Evolutionary conservation across 495 filamentous ascomycete species (phyloP).

Genomic region (Neurospora sp.): DNA sequence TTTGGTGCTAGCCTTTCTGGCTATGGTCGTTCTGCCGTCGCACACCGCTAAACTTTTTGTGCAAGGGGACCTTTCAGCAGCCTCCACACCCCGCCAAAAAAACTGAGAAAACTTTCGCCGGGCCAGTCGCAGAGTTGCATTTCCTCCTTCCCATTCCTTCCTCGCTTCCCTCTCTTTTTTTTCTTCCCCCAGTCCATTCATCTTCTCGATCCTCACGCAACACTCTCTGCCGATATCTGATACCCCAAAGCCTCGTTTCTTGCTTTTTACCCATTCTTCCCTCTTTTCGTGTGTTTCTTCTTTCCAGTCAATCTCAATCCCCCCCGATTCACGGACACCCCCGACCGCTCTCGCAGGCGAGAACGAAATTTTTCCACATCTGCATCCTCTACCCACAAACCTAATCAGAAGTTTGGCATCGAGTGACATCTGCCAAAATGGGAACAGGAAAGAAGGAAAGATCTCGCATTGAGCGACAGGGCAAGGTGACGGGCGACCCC

Average conservation of each 20-base stretch:
- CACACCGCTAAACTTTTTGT: slow-evolving; percentile 17
- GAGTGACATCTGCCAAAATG: slow-evolving; percentile 43
- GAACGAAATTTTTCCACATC: not conserved
- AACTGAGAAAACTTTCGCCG: slow-evolving; percentile 1
- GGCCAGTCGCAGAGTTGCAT: not conserved
- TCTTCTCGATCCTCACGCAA: not conserved
- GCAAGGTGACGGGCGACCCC: slow-evolving; percentile 76
- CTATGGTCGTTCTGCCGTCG: slow-evolving; percentile 8
- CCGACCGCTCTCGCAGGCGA: not conserved
- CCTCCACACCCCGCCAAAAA: not conserved
- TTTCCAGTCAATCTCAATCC: not conserved
- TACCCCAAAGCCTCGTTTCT: not conserved
- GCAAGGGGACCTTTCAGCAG: not conserved
- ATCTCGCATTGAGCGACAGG: slow-evolving; percentile 64
- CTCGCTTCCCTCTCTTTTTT: slow-evolving; percentile 7
- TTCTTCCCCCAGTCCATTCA: slow-evolving; percentile 13
- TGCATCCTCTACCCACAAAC: not conserved
- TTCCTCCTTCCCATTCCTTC: not conserved
- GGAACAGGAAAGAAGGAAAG: slow-evolving; percentile 89
- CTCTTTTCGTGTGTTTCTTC: not conserved
- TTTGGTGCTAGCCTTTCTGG: slow-evolving; percentile 4
- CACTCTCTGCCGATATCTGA: not conserved
- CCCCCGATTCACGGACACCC: not conserved
- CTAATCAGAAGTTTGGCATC: slow-evolving; percentile 1
- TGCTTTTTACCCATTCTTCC: not conserved